phyloP scores from a whole-genome alignment of 306 rosid genomes.

The Spatholobus suberectus region DNA sequence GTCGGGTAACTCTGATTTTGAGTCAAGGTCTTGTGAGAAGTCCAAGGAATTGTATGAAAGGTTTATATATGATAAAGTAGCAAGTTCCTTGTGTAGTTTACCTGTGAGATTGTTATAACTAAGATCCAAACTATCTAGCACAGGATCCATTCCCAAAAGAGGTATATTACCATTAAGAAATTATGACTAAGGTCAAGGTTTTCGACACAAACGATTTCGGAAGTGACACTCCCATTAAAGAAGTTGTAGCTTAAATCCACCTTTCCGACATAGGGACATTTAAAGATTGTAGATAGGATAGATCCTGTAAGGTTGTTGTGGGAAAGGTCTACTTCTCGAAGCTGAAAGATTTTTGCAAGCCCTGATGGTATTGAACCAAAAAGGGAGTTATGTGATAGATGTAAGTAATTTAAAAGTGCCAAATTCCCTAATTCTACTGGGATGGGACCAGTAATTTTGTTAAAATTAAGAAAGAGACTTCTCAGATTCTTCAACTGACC shows the following conservation, averaged over 20 bases:
- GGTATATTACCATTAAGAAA: neutral
- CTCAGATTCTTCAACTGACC: neutral
- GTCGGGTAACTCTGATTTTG: neutral
- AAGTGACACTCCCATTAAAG: neutral
- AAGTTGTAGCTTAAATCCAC: neutral
- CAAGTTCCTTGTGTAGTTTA: constrained; percentile 4
- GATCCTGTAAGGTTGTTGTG: neutral
- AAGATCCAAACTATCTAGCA: neutral
- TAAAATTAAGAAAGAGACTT: neutral
- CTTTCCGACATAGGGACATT: neutral
- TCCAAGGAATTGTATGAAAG: constrained; percentile 23
- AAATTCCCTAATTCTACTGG: neutral
- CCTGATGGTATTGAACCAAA: neutral
- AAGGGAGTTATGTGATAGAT: neutral
- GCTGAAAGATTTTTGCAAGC: neutral
- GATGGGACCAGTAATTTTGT: neutral
- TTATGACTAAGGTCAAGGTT: neutral
- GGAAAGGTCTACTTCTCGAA: neutral
- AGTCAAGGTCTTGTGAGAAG: neutral
- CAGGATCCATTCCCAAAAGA: neutral
- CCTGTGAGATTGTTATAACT: constrained; percentile 15
- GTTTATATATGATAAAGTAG: neutral
- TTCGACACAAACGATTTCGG: neutral
- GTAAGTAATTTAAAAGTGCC: neutral
- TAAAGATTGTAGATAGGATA: neutral